Conservation (phyloP, 768 basidiomycete genomes). For the Russula virescens region DNA sequence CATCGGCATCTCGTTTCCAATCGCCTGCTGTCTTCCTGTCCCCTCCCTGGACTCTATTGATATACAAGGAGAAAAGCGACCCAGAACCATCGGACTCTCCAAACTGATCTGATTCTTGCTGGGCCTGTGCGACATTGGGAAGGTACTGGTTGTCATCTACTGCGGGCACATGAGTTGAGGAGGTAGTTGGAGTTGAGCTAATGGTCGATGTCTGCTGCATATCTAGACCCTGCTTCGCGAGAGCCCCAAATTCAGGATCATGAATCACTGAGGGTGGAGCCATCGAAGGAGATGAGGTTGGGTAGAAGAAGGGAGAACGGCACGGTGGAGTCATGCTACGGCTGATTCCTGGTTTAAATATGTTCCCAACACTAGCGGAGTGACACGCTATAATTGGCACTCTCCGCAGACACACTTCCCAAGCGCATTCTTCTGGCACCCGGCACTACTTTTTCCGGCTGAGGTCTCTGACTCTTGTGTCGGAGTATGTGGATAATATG, state of each 20-base stretch:
- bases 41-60: slow-evolving; percentile 6
- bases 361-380: too few relatives aligned
- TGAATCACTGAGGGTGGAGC: not conserved
- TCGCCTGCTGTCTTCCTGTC: slow-evolving; percentile 7
- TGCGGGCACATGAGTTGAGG: not conserved
- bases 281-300: not conserved
- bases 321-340: too few relatives aligned
- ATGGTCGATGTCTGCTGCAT: not conserved
- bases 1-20: slow-evolving; percentile 20
- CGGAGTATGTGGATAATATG: too few relatives aligned
- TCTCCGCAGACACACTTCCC: too few relatives aligned
- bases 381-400: too few relatives aligned
- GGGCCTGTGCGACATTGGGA: too few relatives aligned
- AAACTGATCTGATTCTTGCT: not conserved
- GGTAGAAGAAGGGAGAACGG: too few relatives aligned
- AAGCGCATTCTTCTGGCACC: too few relatives aligned
- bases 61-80: slow-evolving; percentile 17
- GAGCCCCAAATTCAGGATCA: too few relatives aligned
- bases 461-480: too few relatives aligned
- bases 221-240: not conserved
- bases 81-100: slow-evolving; percentile 7
- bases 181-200: not conserved
- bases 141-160: not conserved
- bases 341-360: too few relatives aligned
- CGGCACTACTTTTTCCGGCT: too few relatives aligned